Conservation (phyloP, 441 rosid genomes). For the Arabidopsis hybrid region DNA sequence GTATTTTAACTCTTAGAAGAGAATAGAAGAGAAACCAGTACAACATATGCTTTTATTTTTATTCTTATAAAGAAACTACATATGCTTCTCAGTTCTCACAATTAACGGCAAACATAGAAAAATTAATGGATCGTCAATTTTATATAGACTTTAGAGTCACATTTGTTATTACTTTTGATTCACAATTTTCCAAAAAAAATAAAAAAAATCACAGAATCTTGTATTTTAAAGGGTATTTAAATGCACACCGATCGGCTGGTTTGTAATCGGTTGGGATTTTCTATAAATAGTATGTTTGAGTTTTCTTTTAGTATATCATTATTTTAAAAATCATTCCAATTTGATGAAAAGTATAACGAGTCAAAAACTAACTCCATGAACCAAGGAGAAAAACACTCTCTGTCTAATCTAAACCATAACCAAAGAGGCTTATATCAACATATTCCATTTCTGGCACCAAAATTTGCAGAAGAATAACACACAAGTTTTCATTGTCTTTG, state of each 20-base stretch:
- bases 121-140: not conserved
- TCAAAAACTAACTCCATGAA: slow-evolving; percentile 44
- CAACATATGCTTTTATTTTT: too few species aligned
- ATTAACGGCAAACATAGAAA: not conserved
- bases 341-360: slow-evolving; percentile 13
- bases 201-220: not conserved
- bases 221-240: not conserved
- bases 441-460: slow-evolving; percentile 23
- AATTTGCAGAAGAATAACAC: slow-evolving; percentile 30
- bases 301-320: not conserved
- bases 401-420: slow-evolving; percentile 22
- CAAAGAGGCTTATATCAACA: slow-evolving; percentile 34
- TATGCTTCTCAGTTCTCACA: not conserved
- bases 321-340: not conserved
- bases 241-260: not conserved
- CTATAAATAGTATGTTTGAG: not conserved
- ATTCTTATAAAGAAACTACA: not conserved
- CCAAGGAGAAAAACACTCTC: slow-evolving; percentile 40
- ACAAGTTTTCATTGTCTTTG: slow-evolving; percentile 27
- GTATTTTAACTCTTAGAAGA: not conserved
- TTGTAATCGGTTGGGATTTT: not conserved
- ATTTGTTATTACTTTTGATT: not conserved
- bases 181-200: too few species aligned
- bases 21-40: not conserved
- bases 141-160: not conserved